Base-by-base conservation (phyloP, 305 asterid species). In the Fraxinus latifolia region DNA sequence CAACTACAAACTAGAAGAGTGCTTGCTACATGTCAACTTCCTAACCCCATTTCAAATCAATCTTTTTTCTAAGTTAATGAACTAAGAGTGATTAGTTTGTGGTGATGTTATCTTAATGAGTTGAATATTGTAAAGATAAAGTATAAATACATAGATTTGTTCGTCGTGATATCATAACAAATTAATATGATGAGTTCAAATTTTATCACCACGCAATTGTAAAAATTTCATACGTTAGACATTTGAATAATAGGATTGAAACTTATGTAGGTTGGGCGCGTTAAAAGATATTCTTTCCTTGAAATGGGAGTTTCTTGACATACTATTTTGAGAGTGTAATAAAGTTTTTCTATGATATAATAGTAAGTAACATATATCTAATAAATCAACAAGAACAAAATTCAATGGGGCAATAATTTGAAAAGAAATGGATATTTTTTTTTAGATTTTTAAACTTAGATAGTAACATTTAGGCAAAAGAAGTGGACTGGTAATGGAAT, bases 21-120 rank as follows among this genome's bases (percentile, higher is more conserved):
- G 87, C 83, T 75, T 50, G 80, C 84, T 83, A 88, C 88, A 79
- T 84, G 87, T 82, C 81, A 32, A 29, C 83, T 84, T 88, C 88
- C 84, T 60, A 88, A 86, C 88, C 83, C 81, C 80, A 70, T 82
- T 75, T 21, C 80, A 77, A 34, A 42, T 11, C 78, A 76, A 9
- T 65, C 11, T 1, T 31, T 81, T 81, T 42, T 21, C 60, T 1
- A 27, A 9, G 19, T 67, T 29, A 29, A 11, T 67, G 37, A 9
- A 67, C 37, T 29, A 67, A 67, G 74, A 67, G 37, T 67, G 74
- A 29, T 29, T 67, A 67, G 11, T 67, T 67, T 67, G 37, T 67
- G 74, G 74, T 11, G 74, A 67, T 29, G 74, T 27, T 29, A 67
- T 3, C 37, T 67, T 23, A 8, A 27, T 65, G 3, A 65, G 31